phyloP scores from a whole-genome alignment of 2,329 filamentous ascomycete species.

The Trichophyton verrucosum region DNA sequence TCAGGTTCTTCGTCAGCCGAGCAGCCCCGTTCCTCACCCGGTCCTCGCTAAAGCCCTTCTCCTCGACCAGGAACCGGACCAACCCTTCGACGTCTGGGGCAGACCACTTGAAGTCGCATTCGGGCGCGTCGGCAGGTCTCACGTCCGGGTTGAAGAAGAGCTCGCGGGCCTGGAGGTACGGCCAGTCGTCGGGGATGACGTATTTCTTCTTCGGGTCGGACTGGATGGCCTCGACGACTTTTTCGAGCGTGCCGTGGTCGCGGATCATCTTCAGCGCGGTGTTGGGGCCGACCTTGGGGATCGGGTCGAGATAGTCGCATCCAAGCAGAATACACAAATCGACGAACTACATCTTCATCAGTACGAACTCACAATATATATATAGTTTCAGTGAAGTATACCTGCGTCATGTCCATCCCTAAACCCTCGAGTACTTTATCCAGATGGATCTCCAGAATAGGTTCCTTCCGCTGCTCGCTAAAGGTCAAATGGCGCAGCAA shows the following conservation, averaged over 20 bases:
- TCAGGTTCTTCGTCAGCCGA: slow-evolving; percentile 77
- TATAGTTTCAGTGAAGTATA: slow-evolving; percentile 25
- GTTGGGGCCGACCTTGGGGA: slow-evolving; percentile 84
- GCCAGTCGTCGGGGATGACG: slow-evolving; percentile 89
- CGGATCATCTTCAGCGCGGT: slow-evolving; percentile 90
- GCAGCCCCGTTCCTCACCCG: slow-evolving; percentile 68
- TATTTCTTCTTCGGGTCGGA: slow-evolving; percentile 69
- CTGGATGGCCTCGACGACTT: slow-evolving; percentile 68
- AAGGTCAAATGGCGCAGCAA: slow-evolving; percentile 88
- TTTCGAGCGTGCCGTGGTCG: slow-evolving; percentile 78
- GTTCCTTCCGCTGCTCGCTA: slow-evolving; percentile 93
- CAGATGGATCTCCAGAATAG: slow-evolving; percentile 87
- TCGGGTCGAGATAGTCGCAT: slow-evolving; percentile 93
- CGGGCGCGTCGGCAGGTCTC: slow-evolving; percentile 63
- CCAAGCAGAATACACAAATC: slow-evolving; percentile 95
- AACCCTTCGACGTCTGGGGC: slow-evolving; percentile 82
- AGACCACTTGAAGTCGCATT: slow-evolving; percentile 98
- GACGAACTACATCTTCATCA: slow-evolving; percentile 55
- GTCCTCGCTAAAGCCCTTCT: slow-evolving; percentile 96
- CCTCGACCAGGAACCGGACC: slow-evolving; percentile 75
- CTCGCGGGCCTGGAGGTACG: slow-evolving; percentile 77
- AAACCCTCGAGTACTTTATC: slow-evolving; percentile 77
- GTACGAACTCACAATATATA: not conserved
- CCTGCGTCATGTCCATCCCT: slow-evolving; percentile 76
- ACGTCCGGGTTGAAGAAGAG: slow-evolving; percentile 91